Percentiles rank a stretch among this genome's conserved stretches.
Conservation (phyloP, 495 filamentous ascomycete species). For the Neurospora intermedia region DNA sequence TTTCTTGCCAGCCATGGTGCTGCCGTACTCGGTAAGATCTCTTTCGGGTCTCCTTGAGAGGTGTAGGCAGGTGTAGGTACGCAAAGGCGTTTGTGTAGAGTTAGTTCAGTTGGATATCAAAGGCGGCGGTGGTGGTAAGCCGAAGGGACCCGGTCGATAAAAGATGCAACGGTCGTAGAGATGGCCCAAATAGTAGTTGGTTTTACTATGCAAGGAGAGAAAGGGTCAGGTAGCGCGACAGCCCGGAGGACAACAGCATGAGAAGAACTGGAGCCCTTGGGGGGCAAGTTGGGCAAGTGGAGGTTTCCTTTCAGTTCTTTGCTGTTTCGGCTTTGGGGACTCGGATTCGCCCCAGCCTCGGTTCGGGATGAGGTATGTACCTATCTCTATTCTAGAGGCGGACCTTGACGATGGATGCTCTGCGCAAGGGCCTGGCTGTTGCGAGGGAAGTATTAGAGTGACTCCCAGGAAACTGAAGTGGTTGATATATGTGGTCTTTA, state of each 20-base stretch:
- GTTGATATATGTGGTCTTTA: background rate
- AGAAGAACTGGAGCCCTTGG: background rate
- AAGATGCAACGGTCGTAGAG: background rate
- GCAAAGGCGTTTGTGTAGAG: background rate
- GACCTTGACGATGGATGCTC: background rate
- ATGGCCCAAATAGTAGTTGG: background rate
- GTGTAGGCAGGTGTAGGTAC: background rate
- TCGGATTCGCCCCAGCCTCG: background rate
- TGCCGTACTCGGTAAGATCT: background rate
- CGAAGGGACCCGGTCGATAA: background rate
- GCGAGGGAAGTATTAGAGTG: background rate
- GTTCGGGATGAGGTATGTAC: background rate
- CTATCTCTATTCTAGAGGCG: background rate
- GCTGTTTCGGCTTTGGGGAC: background rate
- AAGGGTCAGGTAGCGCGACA: background rate
- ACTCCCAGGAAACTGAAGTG: background rate
- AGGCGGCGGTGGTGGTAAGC: background rate
- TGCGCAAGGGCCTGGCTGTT: background rate
- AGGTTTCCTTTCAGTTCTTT: background rate
- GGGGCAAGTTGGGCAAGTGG: background rate
- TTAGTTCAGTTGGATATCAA: background rate
- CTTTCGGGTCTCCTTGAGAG: background rate
- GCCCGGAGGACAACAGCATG: background rate
- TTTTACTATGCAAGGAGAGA: background rate
- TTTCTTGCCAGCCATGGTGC: conserved; percentile 66